Conservation (phyloP, 805 yeast genomes). For the Cyberlindnera mississippiensis region DNA sequence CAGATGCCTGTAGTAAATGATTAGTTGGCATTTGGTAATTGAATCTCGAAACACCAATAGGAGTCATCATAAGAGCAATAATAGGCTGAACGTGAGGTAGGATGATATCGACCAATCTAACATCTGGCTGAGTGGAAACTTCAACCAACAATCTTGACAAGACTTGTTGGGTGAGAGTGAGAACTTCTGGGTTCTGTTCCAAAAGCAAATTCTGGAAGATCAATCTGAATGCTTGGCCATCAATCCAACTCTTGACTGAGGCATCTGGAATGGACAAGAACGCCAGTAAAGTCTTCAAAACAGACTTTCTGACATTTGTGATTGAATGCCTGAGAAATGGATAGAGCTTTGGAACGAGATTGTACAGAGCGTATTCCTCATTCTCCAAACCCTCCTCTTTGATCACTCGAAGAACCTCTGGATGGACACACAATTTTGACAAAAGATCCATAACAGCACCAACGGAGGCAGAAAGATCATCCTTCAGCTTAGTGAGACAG, state of each 20-base stretch:
- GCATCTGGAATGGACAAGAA: slow-evolving; percentile 60
- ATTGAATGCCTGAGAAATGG: slow-evolving; percentile 95
- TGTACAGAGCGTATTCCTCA: slow-evolving; percentile 57
- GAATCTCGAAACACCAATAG: slow-evolving; percentile 89
- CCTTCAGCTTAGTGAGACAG: slow-evolving; percentile 76
- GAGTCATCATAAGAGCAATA: slow-evolving; percentile 75
- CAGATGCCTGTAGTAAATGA: slow-evolving; percentile 79
- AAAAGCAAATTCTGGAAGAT: slow-evolving; percentile 82
- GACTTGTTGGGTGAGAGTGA: slow-evolving; percentile 57
- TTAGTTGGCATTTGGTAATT: slow-evolving; percentile 78
- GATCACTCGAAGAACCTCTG: slow-evolving; percentile 69
- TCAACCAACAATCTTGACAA: slow-evolving; percentile 54
- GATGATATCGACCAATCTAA: slow-evolving; percentile 49
- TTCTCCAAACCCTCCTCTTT: slow-evolving; percentile 53
- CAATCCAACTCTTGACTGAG: slow-evolving; percentile 65
- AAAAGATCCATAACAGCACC: slow-evolving; percentile 94
- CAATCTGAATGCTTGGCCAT: slow-evolving; percentile 66
- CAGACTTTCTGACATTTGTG: slow-evolving; percentile 85
- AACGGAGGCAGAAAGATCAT: slow-evolving; percentile 90
- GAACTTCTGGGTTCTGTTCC: slow-evolving; percentile 79
- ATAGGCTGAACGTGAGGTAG: slow-evolving; percentile 55
- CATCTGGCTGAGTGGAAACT: slow-evolving; percentile 31
- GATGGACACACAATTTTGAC: slow-evolving; percentile 80
- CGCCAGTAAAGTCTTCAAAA: slow-evolving; percentile 72
- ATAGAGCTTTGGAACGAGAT: slow-evolving; percentile 82